Conservation (phyloP, 805 yeast genomes). For the Kurtzmaniella fragi region DNA sequence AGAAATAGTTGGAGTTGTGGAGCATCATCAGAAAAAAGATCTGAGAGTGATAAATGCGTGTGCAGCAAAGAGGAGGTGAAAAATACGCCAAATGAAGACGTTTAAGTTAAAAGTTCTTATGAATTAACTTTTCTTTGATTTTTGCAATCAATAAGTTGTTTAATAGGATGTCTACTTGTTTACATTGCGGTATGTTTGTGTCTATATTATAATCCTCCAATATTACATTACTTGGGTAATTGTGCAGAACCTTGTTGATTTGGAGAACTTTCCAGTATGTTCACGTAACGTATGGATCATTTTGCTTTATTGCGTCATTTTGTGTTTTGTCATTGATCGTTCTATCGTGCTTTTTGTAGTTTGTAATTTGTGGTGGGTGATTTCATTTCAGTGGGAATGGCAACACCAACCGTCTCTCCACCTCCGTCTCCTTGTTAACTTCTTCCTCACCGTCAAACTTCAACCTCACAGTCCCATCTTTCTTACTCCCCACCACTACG, state of each 20-base stretch:
- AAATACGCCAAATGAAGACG: not conserved
- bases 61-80: too few species aligned
- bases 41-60: not conserved
- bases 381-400: constrained; percentile 57
- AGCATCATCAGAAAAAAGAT: not conserved
- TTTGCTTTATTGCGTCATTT: too few species aligned
- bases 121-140: too few species aligned
- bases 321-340: too few species aligned
- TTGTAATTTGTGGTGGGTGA: too few species aligned
- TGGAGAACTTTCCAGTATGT: too few species aligned
- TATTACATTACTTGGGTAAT: not conserved
- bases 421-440: constrained; percentile 91
- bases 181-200: not conserved
- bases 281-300: too few species aligned
- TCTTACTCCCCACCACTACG: constrained; percentile 70
- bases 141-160: too few species aligned
- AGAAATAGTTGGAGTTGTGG: not conserved
- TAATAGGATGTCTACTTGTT: too few species aligned
- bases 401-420: constrained; percentile 75
- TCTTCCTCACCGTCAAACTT: constrained; percentile 97
- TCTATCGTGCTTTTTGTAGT: too few species aligned
- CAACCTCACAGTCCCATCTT: constrained; percentile 73
- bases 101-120: not conserved
- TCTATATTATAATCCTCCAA: not conserved
- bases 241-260: not conserved